Percentiles rank a stretch among this genome's conserved stretches.
phyloP scores from a whole-genome alignment of 1,284 basidiomycete genomes.

The Trichosporon coremiiforme region DNA sequence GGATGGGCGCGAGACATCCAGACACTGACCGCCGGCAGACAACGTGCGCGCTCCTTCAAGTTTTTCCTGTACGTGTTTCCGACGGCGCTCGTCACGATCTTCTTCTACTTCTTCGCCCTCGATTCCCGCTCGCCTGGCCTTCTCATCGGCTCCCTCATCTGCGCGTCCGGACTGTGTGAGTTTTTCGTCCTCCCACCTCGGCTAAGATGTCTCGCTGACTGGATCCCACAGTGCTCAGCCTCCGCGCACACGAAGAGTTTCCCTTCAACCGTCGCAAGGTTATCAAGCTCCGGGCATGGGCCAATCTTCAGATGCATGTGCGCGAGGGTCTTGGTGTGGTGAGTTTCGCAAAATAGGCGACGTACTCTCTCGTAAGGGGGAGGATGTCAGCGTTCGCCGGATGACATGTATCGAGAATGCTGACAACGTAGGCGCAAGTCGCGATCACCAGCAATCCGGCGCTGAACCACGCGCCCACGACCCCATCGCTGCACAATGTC shows the following conservation, averaged over 20 bases:
- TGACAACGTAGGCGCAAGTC: slow-evolving; percentile 3
- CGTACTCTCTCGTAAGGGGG: too few relatives aligned
- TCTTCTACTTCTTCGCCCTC: slow-evolving; percentile 16
- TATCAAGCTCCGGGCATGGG: slow-evolving; percentile 9
- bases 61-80: slow-evolving; percentile 15
- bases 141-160: neutral
- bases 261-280: slow-evolving; percentile 11
- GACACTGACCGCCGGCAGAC: neutral
- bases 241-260: slow-evolving; percentile 7
- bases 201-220: neutral
- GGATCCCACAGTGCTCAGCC: neutral
- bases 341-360: neutral
- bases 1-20: neutral
- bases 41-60: slow-evolving; percentile 17
- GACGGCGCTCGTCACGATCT: slow-evolving; percentile 14
- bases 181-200: neutral
- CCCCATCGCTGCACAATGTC: neutral
- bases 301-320: slow-evolving; percentile 15
- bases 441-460: slow-evolving; percentile 2
- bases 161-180: slow-evolving; percentile 12
- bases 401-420: too few relatives aligned
- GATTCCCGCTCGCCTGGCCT: slow-evolving; percentile 1
- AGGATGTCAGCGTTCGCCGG: too few relatives aligned
- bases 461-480: neutral
- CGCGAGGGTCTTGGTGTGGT: slow-evolving; percentile 9